A percentile compares a stretch with the other conserved stretches of the same genome.
Conservation (phyloP, 371 early-diverging fungal species). For the Synchytrium microbalum region DNA sequence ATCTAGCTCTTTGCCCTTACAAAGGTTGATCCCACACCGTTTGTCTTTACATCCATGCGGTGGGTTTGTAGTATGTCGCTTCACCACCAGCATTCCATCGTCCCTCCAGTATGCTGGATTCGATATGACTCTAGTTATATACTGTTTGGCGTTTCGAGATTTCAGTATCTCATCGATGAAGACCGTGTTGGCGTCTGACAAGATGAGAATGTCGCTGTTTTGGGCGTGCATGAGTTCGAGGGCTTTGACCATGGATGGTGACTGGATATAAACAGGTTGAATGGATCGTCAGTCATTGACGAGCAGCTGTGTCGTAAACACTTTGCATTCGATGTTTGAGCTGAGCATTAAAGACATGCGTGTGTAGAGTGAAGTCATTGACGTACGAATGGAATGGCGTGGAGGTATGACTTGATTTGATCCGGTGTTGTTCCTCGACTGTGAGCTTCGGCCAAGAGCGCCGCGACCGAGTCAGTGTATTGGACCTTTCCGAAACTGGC, state of each 20-base stretch:
- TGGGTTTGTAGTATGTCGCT: slow-evolving; percentile 37
- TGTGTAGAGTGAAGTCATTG: neutral
- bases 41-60: slow-evolving; percentile 52
- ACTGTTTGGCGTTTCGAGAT: slow-evolving; percentile 45
- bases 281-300: neutral
- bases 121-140: slow-evolving; percentile 56
- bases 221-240: slow-evolving; percentile 34
- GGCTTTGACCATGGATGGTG: neutral
- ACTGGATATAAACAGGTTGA: neutral
- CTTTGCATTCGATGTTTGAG: neutral
- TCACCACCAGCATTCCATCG: slow-evolving; percentile 44
- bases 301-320: neutral
- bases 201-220: slow-evolving; percentile 49
- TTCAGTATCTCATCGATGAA: slow-evolving; percentile 62
- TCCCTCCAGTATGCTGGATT: slow-evolving; percentile 58
- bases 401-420: slow-evolving; percentile 42
- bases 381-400: slow-evolving; percentile 57
- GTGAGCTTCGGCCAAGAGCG: slow-evolving; percentile 46
- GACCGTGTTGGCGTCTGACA: slow-evolving; percentile 68
- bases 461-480: neutral
- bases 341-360: slow-evolving; percentile 1
- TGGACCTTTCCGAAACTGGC: neutral
- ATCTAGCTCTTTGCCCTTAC: slow-evolving; percentile 47
- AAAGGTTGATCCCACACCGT: slow-evolving; percentile 62
- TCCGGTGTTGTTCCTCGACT: slow-evolving; percentile 39